Evolutionary conservation across 306 rosid genomes (phyloP), one percentile per base, ranked within the genome.

Genomic region (Cucumis melo): DNA sequence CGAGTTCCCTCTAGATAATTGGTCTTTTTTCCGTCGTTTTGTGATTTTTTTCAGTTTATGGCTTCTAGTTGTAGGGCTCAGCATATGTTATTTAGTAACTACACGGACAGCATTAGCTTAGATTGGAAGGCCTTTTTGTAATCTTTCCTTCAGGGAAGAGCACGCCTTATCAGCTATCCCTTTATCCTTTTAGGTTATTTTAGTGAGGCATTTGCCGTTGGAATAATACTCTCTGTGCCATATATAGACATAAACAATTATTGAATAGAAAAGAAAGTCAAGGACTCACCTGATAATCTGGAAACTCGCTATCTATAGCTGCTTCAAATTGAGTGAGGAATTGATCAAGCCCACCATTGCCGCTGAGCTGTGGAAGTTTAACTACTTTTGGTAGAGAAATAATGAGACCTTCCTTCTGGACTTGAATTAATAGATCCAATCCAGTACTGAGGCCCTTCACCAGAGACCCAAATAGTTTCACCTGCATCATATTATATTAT

Each of bases 261-360:
- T 13, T 51, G 17, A 59, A 36, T 5, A n/a, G 20, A 6, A 55
- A 20, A 66, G 61, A 61, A 29, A 82, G 56, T 63, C 12, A 79
- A 73, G 65, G 16, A 32, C 23, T 34, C 23, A 91, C 98, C 96
- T 84, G 94, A 85, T 86, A 93, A 72, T 87, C 84, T 29, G 96
- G 92, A 76, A 91, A 93, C 82, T 93, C 97, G 54, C 97, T 91
- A 13, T 87, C 94, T 74, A 93, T 74, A 78, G 97, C 95, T 68
- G 97, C 98, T 87, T 90, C 98, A 86, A 93, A 88, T 82, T 93
- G 98, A 64, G 87, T 42, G 78, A 91, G 96, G 82, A 88, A 90
- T 78, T 91, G 87, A 80, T 86, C 89, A 1, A 93, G 97, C 77
- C 97, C 98, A 13, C 82, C 77, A 80, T 80, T 77, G 77, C 94